These are phyloP conservation scores for Phaffia tasmanica DNA, from an alignment of 768 basidiomycete species.

Conservation along the genomic window DNA sequence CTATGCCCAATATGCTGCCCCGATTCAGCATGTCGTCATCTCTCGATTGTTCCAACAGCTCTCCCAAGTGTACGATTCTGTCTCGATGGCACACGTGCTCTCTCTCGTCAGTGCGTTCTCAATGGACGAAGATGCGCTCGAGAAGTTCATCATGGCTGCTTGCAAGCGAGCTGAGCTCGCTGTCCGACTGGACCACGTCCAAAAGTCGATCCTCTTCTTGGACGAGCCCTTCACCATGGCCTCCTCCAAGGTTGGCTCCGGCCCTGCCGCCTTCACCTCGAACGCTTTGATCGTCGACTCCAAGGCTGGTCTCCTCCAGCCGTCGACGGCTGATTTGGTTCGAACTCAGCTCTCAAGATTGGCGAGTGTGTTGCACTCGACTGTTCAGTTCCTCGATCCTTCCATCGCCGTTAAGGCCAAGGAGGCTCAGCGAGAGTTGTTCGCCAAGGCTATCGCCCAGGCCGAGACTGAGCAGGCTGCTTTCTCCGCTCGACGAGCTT, in stretches of 20 bases:
- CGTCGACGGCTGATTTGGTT: slow-evolving; percentile 58
- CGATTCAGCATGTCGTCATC: slow-evolving; percentile 79
- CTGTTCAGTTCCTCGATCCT: slow-evolving; percentile 45
- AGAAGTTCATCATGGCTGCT: slow-evolving; percentile 88
- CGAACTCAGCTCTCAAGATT: slow-evolving; percentile 67
- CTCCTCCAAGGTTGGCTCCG: slow-evolving; percentile 33
- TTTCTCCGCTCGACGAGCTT: slow-evolving; percentile 56
- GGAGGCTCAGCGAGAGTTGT: slow-evolving; percentile 42
- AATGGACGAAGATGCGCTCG: slow-evolving; percentile 56
- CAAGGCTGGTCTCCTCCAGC: slow-evolving; percentile 46
- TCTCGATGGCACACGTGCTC: slow-evolving; percentile 66
- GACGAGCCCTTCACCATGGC: slow-evolving; percentile 54
- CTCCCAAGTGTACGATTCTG: slow-evolving; percentile 79
- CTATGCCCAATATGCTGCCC: slow-evolving; percentile 73
- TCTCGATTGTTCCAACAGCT: slow-evolving; percentile 83
- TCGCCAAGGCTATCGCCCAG: slow-evolving; percentile 43
- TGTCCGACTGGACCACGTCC: slow-evolving; percentile 79
- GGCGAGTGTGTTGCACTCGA: slow-evolving; percentile 59
- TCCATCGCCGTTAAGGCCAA: slow-evolving; percentile 49
- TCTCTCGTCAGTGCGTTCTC: slow-evolving; percentile 64
- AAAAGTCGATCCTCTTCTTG: slow-evolving; percentile 69
- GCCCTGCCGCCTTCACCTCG: slow-evolving; percentile 32
- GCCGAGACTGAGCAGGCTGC: slow-evolving; percentile 38
- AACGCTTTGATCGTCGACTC: slow-evolving; percentile 35
- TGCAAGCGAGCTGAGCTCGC: slow-evolving; percentile 74